Percentiles rank a stretch among this genome's conserved stretches.
Conservation (phyloP, 2,329 filamentous ascomycete genomes). For the Colletotrichum lupini region DNA sequence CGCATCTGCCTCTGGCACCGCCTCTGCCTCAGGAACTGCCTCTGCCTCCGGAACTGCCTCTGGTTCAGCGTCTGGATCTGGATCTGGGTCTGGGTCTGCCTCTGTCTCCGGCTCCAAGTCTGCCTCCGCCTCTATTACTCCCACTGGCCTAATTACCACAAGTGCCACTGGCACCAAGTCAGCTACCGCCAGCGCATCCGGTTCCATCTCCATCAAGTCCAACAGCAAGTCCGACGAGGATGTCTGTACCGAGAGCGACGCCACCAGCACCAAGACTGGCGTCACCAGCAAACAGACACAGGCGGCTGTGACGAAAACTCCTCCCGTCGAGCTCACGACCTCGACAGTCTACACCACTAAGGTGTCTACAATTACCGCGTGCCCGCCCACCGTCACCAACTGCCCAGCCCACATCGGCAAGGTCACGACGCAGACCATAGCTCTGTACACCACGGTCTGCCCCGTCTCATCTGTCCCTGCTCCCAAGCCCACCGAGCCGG, state of each 20-base stretch:
- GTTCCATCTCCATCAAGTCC: neutral
- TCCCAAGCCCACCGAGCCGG: constrained; percentile 19
- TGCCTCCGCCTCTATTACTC: neutral
- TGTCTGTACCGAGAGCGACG: constrained; percentile 26
- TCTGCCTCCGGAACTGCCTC: neutral
- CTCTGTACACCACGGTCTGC: constrained; percentile 54
- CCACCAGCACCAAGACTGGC: constrained; percentile 15
- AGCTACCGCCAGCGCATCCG: neutral
- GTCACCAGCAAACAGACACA: neutral
- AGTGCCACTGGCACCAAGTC: neutral
- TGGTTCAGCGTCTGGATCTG: constrained; percentile 32
- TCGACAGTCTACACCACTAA: constrained; percentile 54
- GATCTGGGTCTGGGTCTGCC: neutral
- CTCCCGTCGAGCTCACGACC: constrained; percentile 39
- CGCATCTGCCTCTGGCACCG: neutral
- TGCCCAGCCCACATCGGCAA: constrained; percentile 48
- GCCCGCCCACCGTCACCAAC: constrained; percentile 55
- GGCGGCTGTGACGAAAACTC: constrained; percentile 21
- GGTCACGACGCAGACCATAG: constrained; percentile 49
- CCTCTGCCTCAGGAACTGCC: neutral
- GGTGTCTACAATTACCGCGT: constrained; percentile 67
- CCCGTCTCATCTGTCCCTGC: constrained; percentile 44
- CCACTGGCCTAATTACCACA: constrained; percentile 4
- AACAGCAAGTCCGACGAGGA: constrained; percentile 3
- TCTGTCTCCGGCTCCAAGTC: neutral